Base-by-base conservation (phyloP, 2,329 filamentous ascomycete genomes). In the Sporothrix brasiliensis region DNA sequence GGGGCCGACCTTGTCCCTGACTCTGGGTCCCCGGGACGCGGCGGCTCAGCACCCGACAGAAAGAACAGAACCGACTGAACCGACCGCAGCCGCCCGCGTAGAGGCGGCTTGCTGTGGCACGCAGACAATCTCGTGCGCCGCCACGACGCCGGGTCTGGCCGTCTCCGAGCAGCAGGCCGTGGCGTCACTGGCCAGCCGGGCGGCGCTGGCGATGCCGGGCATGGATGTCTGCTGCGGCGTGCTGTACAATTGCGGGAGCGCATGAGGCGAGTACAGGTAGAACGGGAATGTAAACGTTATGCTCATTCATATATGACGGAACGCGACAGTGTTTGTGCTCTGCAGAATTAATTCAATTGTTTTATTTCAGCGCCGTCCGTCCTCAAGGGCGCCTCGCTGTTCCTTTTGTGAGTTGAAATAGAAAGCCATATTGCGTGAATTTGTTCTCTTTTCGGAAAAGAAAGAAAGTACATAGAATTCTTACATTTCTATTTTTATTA, bases 191-290 rank as follows among this genome's bases (percentile, higher is more conserved):
- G 68, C 56, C 7, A 49, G 68, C 19, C 53, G 67, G 34, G 67
- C 67, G 1, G 67, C 67, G 4, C 34, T 34, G 9, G 21, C 67
- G 6, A 49, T 68, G 24, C 67, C 67, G 3, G 53, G 53, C n/a
- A 60, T 68, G 67, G 67, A 61, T 4, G 67, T 61, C 2, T 68
- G 67, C 41, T 68, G 67, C 19, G 67, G 67, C 4, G 67, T 54
- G 21, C 52, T 68, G 41, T 68, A 68, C 67, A 60, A 50, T 27
- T 68, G 34, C 6, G 34, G 27, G 4, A 34, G 34, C 4, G 7
- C 34, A 34, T 34, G 34, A 34, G 34, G 34, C 1, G 34, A 9
- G 34, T 5, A 34, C 9, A 2, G 1, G 34, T 9, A 34, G 34
- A 9, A 34, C 34, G 34, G 34, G 34, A 5, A 34, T 9, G 34